phyloP scores from a whole-genome alignment of 345 rosid genomes.

The Salix udensis region DNA sequence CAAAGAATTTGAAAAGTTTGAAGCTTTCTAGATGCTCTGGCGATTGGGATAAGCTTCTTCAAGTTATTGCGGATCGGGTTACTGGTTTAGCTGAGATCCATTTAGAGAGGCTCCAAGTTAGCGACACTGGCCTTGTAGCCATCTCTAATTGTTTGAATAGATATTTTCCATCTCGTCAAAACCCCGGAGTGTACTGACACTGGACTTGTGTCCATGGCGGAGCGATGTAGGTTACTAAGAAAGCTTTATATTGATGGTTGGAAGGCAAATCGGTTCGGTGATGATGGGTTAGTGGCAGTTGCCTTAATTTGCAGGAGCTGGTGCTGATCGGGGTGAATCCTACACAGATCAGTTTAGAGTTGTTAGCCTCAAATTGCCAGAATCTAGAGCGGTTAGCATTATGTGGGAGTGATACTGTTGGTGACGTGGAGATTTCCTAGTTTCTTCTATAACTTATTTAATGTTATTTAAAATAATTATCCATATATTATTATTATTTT shows the following conservation, averaged over 20 bases:
- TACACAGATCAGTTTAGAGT: constrained; percentile 51
- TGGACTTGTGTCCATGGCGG: constrained; percentile 48
- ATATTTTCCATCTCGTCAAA: constrained; percentile 66
- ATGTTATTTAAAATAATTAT: too few relatives aligned
- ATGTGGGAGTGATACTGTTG: constrained; percentile 71
- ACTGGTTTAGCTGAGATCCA: constrained; percentile 56
- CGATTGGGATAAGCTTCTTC: constrained; percentile 69
- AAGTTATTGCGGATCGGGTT: constrained; percentile 38
- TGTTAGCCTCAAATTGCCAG: constrained; percentile 56
- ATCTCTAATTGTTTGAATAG: constrained; percentile 55
- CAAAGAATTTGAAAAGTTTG: constrained; percentile 56
- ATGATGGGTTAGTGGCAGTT: constrained; percentile 54
- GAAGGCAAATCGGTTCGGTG: constrained; percentile 67
- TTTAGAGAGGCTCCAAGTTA: constrained; percentile 65
- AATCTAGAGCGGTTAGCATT: constrained; percentile 67
- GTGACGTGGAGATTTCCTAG: constrained; percentile 50
- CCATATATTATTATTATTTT: too few relatives aligned
- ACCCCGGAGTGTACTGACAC: constrained; percentile 63
- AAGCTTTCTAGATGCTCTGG: constrained; percentile 83
- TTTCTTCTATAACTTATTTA: too few relatives aligned
- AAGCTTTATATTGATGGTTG: constrained; percentile 85
- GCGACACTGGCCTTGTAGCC: constrained; percentile 52
- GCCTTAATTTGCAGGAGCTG: constrained; percentile 65
- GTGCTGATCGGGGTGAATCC: constrained; percentile 69
- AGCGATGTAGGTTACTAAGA: constrained; percentile 54